phyloP scores from a whole-genome alignment of 2,329 filamentous ascomycete species.

The Cladosporium sp. region DNA sequence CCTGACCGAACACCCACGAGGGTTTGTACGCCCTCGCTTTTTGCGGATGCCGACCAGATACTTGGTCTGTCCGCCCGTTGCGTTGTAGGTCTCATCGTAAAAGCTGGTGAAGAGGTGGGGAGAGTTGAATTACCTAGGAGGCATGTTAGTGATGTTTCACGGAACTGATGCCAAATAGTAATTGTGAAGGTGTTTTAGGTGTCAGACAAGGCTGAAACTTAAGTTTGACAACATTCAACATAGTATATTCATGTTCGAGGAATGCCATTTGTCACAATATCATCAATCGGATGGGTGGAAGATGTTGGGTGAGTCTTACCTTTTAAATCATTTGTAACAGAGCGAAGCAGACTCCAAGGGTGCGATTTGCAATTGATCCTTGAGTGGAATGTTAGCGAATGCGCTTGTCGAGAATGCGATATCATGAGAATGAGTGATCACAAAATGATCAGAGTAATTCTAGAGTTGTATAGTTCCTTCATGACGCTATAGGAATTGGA shows the following conservation, averaged over 20 bases:
- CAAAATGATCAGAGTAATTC: conserved; percentile 51
- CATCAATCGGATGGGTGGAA: conserved; percentile 46
- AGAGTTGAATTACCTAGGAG: conserved; percentile 20
- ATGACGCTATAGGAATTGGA: conserved; percentile 55
- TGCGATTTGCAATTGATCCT: neutral
- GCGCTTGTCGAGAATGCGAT: neutral
- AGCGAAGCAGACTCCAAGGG: neutral
- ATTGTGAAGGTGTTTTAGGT: conserved; percentile 16
- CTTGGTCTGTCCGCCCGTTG: conserved; percentile 64
- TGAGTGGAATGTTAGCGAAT: conserved; percentile 3
- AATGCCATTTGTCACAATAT: conserved; percentile 64
- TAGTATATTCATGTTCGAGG: conserved; percentile 60
- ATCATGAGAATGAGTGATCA: conserved; percentile 3
- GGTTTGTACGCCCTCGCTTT: conserved; percentile 61
- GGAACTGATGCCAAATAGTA: conserved; percentile 12
- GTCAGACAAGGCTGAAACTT: conserved; percentile 71
- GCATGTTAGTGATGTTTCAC: conserved; percentile 30
- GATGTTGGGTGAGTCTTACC: conserved; percentile 13
- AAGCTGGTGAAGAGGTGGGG: conserved; percentile 22
- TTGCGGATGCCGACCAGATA: conserved; percentile 49
- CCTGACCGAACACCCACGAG: conserved; percentile 51
- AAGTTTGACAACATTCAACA: conserved; percentile 58
- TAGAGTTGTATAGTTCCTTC: conserved; percentile 51
- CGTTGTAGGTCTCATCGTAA: conserved; percentile 62
- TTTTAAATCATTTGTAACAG: conserved; percentile 10